Base-by-base conservation (phyloP, 352 stramenopile genomes). In the Phytopythium cucurbitacearum region DNA sequence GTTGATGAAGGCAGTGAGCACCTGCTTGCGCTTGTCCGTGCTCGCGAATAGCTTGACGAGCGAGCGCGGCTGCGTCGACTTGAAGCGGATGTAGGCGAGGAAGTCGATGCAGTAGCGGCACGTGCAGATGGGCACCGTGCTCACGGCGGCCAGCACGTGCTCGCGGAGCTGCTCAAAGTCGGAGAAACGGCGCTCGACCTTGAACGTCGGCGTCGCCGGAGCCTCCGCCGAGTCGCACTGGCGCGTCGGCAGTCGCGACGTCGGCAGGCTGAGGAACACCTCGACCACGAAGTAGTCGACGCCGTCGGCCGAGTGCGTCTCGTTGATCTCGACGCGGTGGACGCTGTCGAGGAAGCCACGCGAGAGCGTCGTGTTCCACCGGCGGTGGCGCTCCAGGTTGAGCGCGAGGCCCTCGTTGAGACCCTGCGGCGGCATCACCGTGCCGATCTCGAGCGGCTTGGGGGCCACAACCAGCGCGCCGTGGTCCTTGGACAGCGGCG, bases 131-230 rank as follows among this genome's bases (percentile, higher is more conserved):
- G 62, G 66, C 56, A 71, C 64, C 55, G 40, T 58, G 56, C 56
- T 67, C 38, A 74, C 66, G 21, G 46, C 57, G 4, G 46, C 58
- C 7, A 71, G 55, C 43, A 81, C 64, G 9, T 83, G 64, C 40
- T 73, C 47, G 32, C 71, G 69, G 36, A 87, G 51, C 50, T 70
- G 54, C 40, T 73, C 64, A 51, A 87, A 87, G 7, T 84, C 69
- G 4, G 71, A 71, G 53, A 82, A 87, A 28, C 67, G 61, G 37
- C 65, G 64, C 51, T 84, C 58, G 37, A 84, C 62, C 35, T 69
- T 69, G 46, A 71, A 82, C 33, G 71, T 58, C 60, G 71, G 53
- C 34, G 53, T 34, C 9, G 40, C 21, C 9, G 53, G 8, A 12
- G 5, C 28, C n/a, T 12, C 3, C 16, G 39, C 11, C 13, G 52